phyloP scores from a whole-genome alignment of 352 stramenopile genomes.

The Phytophthora boehmeriae region DNA sequence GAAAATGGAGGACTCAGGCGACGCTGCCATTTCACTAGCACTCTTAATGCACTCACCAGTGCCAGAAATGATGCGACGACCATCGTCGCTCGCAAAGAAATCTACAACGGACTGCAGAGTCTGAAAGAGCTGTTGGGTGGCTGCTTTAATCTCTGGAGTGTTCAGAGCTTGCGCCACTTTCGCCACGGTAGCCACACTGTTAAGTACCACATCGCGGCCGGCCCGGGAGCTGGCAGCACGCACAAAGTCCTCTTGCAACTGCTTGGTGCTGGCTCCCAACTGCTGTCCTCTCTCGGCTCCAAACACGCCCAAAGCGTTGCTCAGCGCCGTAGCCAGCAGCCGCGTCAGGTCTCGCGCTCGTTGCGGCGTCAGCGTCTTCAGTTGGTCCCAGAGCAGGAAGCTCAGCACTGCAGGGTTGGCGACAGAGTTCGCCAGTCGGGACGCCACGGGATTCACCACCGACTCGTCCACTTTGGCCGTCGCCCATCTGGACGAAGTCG shows the following conservation, averaged over 20 bases:
- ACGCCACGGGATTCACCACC: slow-evolving; percentile 63
- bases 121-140: slow-evolving; percentile 62
- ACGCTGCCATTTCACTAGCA: slow-evolving; percentile 63
- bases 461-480: slow-evolving; percentile 60
- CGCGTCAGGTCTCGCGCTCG: slow-evolving; percentile 73
- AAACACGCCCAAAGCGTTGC: slow-evolving; percentile 63
- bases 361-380: slow-evolving; percentile 80
- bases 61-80: slow-evolving; percentile 61
- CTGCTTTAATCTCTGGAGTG: slow-evolving; percentile 71
- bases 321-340: slow-evolving; percentile 56
- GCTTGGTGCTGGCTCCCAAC: slow-evolving; percentile 40
- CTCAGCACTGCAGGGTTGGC: slow-evolving; percentile 79
- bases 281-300: slow-evolving; percentile 51
- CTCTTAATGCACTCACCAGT: slow-evolving; percentile 54
- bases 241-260: slow-evolving; percentile 60
- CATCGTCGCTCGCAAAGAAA: slow-evolving; percentile 71
- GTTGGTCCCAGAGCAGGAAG: slow-evolving; percentile 69
- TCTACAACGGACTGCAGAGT: slow-evolving; percentile 76
- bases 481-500: slow-evolving; percentile 39
- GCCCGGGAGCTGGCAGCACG: slow-evolving; percentile 50
- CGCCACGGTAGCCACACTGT: slow-evolving; percentile 61
- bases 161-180: slow-evolving; percentile 76
- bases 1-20: slow-evolving; percentile 77
- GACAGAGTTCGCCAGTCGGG: slow-evolving; percentile 64
- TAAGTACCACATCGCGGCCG: slow-evolving; percentile 68